phyloP scores from a whole-genome alignment of 331 rosid genomes.

The Rhamnella rubrinervis region DNA sequence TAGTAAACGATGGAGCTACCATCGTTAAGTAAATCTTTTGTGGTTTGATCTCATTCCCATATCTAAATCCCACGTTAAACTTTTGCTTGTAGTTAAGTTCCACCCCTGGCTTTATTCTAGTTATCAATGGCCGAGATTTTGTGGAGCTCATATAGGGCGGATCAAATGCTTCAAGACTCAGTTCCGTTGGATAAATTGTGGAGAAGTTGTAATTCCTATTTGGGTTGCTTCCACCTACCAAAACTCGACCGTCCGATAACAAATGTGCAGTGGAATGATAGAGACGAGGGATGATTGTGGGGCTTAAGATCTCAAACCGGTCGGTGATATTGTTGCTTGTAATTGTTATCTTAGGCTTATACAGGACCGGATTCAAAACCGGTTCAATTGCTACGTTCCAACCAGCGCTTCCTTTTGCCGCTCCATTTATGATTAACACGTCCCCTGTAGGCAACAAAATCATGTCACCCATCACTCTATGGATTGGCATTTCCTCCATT shows the following conservation, averaged over 20 bases:
- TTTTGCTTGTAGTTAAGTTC: conserved; percentile 12
- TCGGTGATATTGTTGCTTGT: not conserved
- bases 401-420: conserved; percentile 33
- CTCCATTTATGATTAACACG: conserved; percentile 37
- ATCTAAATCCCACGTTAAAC: conserved; percentile 10
- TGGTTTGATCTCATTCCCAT: not conserved
- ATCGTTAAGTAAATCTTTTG: conserved; percentile 17
- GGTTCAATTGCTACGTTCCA: conserved; percentile 30
- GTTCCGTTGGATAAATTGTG: conserved; percentile 28
- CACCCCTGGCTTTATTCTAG: conserved; percentile 9
- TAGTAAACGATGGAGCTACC: conserved; percentile 43
- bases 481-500: conserved; percentile 35
- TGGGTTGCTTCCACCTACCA: conserved; percentile 39
- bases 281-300: conserved; percentile 26
- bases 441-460: conserved; percentile 37
- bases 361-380: conserved; percentile 29
- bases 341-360: not conserved
- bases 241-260: conserved; percentile 31
- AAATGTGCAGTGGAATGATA: conserved; percentile 37
- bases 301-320: conserved; percentile 27
- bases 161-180: conserved; percentile 29
- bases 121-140: conserved; percentile 21
- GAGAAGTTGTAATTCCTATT: conserved; percentile 37
- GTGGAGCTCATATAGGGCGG: conserved; percentile 27
- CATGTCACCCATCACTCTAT: conserved; percentile 41